phyloP scores from a whole-genome alignment of 257 asterid genomes.

The Cynanchum wilfordii region DNA sequence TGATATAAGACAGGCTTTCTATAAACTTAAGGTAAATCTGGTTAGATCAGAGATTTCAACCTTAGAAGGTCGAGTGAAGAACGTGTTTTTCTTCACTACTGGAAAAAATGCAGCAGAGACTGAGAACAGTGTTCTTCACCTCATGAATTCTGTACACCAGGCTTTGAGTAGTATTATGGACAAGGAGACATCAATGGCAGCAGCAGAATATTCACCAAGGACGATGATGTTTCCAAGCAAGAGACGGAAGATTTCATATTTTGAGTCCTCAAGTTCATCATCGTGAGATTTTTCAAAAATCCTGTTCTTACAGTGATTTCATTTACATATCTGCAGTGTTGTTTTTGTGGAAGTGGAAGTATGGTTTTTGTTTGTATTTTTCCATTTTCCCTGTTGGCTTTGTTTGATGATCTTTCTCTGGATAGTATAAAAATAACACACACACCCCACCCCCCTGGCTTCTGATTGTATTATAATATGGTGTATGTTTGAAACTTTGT shows the following conservation, averaged over 20 bases:
- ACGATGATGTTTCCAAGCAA: slow-evolving; percentile 43
- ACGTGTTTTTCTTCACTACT: slow-evolving; percentile 36
- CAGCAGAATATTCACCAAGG: slow-evolving; percentile 39
- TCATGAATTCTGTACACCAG: slow-evolving; percentile 30
- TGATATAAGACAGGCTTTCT: slow-evolving; percentile 39
- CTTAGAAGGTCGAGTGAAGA: slow-evolving; percentile 56
- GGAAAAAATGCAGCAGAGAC: slow-evolving; percentile 10
- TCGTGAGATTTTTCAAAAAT: slow-evolving; percentile 16
- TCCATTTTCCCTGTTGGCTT: no score
- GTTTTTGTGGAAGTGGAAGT: neutral
- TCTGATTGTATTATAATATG: neutral
- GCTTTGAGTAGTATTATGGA: slow-evolving; percentile 50
- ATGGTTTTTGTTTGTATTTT: neutral
- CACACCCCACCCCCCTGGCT: neutral
- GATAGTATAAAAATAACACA: no score
- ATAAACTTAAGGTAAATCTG: slow-evolving; percentile 33
- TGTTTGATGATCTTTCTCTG: no score
- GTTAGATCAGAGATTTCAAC: slow-evolving; percentile 64
- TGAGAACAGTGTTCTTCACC: slow-evolving; percentile 17
- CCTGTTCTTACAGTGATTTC: neutral
- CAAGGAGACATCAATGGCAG: slow-evolving; percentile 30
- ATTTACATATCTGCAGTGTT: neutral
- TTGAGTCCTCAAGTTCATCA: slow-evolving; percentile 31
- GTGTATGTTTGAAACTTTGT: neutral
- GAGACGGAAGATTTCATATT: slow-evolving; percentile 43